Percentiles rank a stretch among this genome's conserved stretches.
Conservation (phyloP, 129 eudicot genomes). For the Arctium lappa region DNA sequence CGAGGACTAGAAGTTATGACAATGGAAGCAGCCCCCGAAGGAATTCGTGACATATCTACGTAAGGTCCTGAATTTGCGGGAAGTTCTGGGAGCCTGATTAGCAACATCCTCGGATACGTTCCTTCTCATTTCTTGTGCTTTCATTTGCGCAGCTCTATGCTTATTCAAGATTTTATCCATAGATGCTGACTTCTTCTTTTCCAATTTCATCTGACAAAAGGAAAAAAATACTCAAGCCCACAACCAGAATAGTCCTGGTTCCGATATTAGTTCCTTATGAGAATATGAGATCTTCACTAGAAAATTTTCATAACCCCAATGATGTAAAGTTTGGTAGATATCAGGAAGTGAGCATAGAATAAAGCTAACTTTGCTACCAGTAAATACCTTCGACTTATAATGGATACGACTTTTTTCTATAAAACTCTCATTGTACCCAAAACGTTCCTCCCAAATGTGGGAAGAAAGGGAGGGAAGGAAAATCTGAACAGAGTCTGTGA, state of each 20-base stretch:
- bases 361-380: background rate
- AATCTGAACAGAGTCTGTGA: background rate
- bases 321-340: background rate
- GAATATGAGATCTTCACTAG: background rate
- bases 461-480: background rate
- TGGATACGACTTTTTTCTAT: too few relatives aligned
- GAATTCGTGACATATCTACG: slow-evolving; percentile 29
- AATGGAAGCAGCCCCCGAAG: slow-evolving; percentile 40
- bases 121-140: slow-evolving; percentile 68
- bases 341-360: background rate
- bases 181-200: slow-evolving; percentile 77
- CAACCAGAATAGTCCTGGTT: background rate
- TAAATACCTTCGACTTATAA: background rate
- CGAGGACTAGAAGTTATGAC: slow-evolving; percentile 25
- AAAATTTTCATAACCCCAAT: background rate
- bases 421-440: background rate
- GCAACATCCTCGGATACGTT: slow-evolving; percentile 31
- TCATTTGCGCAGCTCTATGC: slow-evolving; percentile 62
- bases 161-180: slow-evolving; percentile 85
- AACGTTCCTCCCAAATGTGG: background rate
- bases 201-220: slow-evolving; percentile 70
- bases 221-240: background rate
- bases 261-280: background rate
- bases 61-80: slow-evolving; percentile 28
- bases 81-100: slow-evolving; percentile 20